Percentiles rank a stretch among this genome's conserved stretches.
Conservation (phyloP, 2,329 filamentous ascomycete species). For the Hypoxylon sp. region DNA sequence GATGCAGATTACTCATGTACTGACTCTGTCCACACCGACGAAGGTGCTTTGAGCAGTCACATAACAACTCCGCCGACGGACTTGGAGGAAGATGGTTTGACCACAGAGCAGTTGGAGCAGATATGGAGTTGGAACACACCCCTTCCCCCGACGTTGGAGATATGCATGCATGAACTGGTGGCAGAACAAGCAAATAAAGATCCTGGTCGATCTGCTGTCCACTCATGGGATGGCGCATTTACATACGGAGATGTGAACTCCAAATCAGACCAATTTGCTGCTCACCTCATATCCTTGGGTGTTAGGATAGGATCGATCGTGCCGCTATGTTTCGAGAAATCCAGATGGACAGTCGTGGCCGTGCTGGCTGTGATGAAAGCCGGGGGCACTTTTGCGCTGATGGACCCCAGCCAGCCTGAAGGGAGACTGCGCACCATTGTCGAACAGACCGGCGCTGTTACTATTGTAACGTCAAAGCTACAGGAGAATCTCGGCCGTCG, state of each 20-base stretch:
- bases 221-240: constrained; percentile 66
- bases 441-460: constrained; percentile 59
- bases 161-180: constrained; percentile 65
- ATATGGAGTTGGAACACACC: constrained; percentile 64
- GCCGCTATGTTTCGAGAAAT: constrained; percentile 68
- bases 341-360: constrained; percentile 62
- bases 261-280: constrained; percentile 60
- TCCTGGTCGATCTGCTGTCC: constrained; percentile 61
- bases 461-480: constrained; percentile 59
- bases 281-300: constrained; percentile 57
- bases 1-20: constrained; percentile 30
- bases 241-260: constrained; percentile 63
- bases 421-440: constrained; percentile 62
- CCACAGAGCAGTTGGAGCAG: constrained; percentile 59
- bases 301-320: constrained; percentile 59
- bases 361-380: constrained; percentile 65
- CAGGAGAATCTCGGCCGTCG: constrained; percentile 58
- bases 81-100: constrained; percentile 50
- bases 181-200: constrained; percentile 56
- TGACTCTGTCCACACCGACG: constrained; percentile 46
- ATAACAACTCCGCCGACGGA: constrained; percentile 53
- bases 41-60: constrained; percentile 42
- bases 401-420: constrained; percentile 63
- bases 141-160: constrained; percentile 58
- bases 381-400: constrained; percentile 64